These are phyloP conservation scores for Trichoderma pleuroti DNA, from an alignment of 2,329 filamentous ascomycete species.

Conservation along the genomic window DNA sequence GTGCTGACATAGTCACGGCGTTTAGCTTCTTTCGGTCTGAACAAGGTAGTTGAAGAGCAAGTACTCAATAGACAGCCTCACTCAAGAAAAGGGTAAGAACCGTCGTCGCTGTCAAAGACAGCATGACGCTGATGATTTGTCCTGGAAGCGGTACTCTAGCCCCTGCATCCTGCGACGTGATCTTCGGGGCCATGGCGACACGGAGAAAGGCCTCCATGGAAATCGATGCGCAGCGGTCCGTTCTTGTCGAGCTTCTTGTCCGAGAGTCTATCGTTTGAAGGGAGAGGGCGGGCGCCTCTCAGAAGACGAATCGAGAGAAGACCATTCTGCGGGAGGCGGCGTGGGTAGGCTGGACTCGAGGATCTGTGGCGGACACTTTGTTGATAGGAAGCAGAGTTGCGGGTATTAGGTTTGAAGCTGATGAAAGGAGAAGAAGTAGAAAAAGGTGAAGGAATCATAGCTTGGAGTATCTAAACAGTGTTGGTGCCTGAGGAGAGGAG, in stretches of 20 bases:
- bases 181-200: not conserved
- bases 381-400: not conserved
- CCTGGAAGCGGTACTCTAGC: conserved; percentile 33
- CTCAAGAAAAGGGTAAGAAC: conserved; percentile 37
- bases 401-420: not conserved
- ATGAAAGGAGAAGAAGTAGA: too few species aligned
- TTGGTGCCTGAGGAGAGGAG: not conserved
- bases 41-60: not conserved
- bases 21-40: not conserved
- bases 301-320: not conserved
- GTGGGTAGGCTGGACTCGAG: not conserved
- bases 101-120: conserved; percentile 34
- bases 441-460: not conserved
- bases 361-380: not conserved
- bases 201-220: not conserved
- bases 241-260: not conserved
- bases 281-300: not conserved
- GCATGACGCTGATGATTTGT: conserved; percentile 35
- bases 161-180: not conserved
- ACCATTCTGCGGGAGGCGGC: not conserved
- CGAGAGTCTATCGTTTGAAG: not conserved
- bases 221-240: not conserved
- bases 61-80: conserved; percentile 23
- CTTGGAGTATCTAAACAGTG: not conserved
- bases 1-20: conserved; percentile 27